phyloP scores from a whole-genome alignment of 2,329 filamentous ascomycete species.

The Elsinoe batatas region DNA sequence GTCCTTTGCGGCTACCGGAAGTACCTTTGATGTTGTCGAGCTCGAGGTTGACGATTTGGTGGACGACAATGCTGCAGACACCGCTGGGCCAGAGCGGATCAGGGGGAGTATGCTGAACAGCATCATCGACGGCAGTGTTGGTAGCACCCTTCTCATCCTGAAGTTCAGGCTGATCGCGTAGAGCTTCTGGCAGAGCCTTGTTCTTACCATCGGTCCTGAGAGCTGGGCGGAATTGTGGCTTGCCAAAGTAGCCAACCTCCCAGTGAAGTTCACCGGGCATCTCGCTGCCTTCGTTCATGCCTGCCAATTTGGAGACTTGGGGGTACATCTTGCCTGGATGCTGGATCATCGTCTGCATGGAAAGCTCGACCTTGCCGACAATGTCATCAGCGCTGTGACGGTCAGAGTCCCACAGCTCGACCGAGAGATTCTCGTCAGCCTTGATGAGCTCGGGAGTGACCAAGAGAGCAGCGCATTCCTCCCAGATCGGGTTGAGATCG shows the following conservation, averaged over 20 bases:
- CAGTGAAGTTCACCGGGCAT: constrained; percentile 94
- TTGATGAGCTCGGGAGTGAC: constrained; percentile 87
- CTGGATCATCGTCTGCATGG: constrained; percentile 89
- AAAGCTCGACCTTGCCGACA: constrained; percentile 87
- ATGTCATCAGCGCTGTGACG: constrained; percentile 87
- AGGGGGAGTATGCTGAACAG: constrained; percentile 78
- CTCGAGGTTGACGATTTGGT: constrained; percentile 92
- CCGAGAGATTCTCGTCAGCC: constrained; percentile 81
- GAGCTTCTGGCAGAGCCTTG: constrained; percentile 59
- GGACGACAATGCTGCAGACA: constrained; percentile 73
- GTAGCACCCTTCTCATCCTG: constrained; percentile 81
- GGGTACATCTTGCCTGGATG: constrained; percentile 89
- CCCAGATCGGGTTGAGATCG: constrained; percentile 85
- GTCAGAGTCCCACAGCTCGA: constrained; percentile 96
- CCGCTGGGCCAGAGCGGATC: constrained; percentile 96
- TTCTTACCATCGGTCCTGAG: constrained; percentile 82
- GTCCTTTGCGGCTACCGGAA: constrained; percentile 67
- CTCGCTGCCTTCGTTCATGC: constrained; percentile 69
- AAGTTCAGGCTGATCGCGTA: constrained; percentile 64
- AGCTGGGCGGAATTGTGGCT: constrained; percentile 76
- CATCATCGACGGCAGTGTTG: constrained; percentile 66
- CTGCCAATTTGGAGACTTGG: constrained; percentile 71
- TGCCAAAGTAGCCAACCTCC: constrained; percentile 93
- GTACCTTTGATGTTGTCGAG: constrained; percentile 85
- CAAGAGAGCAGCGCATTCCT: constrained; percentile 74